Evolutionary conservation across 2,329 filamentous ascomycete genomes (phyloP).

Genomic region (Claviceps lovelessii): DNA sequence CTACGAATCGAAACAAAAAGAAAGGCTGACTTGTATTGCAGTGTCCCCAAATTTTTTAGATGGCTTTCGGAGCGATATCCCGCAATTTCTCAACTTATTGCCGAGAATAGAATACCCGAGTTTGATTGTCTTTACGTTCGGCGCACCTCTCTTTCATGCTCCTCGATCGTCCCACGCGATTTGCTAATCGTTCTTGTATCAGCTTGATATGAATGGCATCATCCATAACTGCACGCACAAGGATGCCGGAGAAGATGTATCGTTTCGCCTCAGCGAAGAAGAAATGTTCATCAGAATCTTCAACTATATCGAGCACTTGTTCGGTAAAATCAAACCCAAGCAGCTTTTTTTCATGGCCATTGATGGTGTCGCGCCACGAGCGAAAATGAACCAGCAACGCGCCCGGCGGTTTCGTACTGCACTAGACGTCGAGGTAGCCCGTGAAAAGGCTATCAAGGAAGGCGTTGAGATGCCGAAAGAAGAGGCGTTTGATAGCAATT

Average conservation of each 20-base stretch:
- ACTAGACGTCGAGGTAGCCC: slow-evolving; percentile 73
- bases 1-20: not conserved
- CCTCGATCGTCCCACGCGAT: not conserved
- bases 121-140: slow-evolving; percentile 89
- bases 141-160: slow-evolving; percentile 2
- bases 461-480: slow-evolving; percentile 90
- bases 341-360: slow-evolving; percentile 99
- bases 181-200: slow-evolving; percentile 12
- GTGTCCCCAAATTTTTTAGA: slow-evolving; percentile 84
- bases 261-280: slow-evolving; percentile 87
- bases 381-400: slow-evolving; percentile 99
- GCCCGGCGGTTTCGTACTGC: slow-evolving; percentile 90
- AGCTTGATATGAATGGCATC: slow-evolving; percentile 97
- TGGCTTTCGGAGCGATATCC: slow-evolving; percentile 99
- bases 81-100: slow-evolving; percentile 93
- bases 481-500: slow-evolving; percentile 95
- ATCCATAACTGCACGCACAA: slow-evolving; percentile 99
- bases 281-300: slow-evolving; percentile 99
- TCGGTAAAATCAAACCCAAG: slow-evolving; percentile 96
- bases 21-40: slow-evolving; percentile 12
- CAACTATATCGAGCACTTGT: slow-evolving; percentile 98
- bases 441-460: slow-evolving; percentile 80
- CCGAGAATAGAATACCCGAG: slow-evolving; percentile 96
- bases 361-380: slow-evolving; percentile 89
- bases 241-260: slow-evolving; percentile 71